These are phyloP conservation scores for Coelastrella sp. DNA, from an alignment of 139 green algal species.

Conservation along the genomic window DNA sequence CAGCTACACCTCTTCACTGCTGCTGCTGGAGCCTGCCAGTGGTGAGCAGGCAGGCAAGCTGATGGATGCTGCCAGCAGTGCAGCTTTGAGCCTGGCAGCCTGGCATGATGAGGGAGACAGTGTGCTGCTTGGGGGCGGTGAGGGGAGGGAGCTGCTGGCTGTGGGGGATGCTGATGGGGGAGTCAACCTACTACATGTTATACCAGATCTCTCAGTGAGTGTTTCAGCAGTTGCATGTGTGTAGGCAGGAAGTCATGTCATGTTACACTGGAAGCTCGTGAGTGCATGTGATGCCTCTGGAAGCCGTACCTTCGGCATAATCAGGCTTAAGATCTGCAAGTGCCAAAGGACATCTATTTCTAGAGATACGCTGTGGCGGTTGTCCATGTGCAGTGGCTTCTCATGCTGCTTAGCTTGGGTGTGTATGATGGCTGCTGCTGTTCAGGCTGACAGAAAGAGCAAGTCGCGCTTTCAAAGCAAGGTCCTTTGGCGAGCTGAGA, in stretches of 20 bases:
- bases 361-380: too few species aligned
- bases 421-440: not conserved
- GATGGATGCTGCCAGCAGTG: slow-evolving; percentile 1
- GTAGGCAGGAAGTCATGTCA: not conserved
- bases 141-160: slow-evolving; percentile 16
- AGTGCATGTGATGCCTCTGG: too few species aligned
- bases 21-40: not conserved
- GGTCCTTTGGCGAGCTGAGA: not conserved
- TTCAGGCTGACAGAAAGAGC: slow-evolving; percentile 40
- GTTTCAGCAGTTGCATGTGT: not conserved
- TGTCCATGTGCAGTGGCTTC: too few species aligned
- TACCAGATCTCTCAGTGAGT: slow-evolving; percentile 8
- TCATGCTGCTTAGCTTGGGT: too few species aligned
- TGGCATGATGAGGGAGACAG: slow-evolving; percentile 15
- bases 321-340: too few species aligned
- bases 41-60: slow-evolving; percentile 21
- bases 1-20: not conserved
- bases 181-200: slow-evolving; percentile 8
- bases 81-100: slow-evolving; percentile 4
- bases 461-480: not conserved
- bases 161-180: slow-evolving; percentile 36
- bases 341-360: too few species aligned
- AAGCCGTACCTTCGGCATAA: too few species aligned
- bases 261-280: not conserved
- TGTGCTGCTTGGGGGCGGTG: not conserved